phyloP scores from a whole-genome alignment of 768 basidiomycete genomes.

The Guyanaporus albipodus region DNA sequence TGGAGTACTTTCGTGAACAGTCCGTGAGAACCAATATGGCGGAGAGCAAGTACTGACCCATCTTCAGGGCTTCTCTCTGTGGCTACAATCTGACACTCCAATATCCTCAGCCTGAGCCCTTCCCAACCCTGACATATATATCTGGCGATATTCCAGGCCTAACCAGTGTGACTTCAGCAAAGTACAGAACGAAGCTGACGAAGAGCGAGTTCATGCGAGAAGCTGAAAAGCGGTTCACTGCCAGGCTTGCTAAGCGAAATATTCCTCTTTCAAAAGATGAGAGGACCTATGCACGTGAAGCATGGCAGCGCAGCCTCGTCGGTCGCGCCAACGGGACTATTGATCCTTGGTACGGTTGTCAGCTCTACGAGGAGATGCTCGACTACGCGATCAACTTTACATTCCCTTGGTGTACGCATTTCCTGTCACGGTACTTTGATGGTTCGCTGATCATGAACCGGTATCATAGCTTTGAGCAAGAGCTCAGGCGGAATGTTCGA shows the following conservation, averaged over 20 bases:
- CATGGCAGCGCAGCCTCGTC: constrained; percentile 44
- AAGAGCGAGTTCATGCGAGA: background rate
- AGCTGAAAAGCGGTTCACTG: background rate
- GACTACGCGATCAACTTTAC: constrained; percentile 71
- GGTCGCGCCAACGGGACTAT: constrained; percentile 51
- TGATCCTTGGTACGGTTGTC: constrained; percentile 58
- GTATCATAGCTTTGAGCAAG: background rate
- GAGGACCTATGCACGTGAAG: constrained; percentile 17
- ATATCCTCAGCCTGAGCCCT: background rate
- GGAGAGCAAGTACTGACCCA: too few relatives aligned
- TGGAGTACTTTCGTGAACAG: too few relatives aligned
- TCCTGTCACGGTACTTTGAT: background rate
- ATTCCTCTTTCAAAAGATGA: constrained; percentile 14
- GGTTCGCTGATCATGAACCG: background rate
- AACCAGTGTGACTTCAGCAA: background rate
- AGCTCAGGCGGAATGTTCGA: constrained; percentile 37
- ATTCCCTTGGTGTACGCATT: constrained; percentile 46
- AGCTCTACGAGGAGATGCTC: constrained; percentile 53
- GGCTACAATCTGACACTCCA: background rate
- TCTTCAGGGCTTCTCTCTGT: constrained; percentile 20
- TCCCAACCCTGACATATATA: background rate
- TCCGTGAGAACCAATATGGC: too few relatives aligned
- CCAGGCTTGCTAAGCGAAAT: constrained; percentile 1
- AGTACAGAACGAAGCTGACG: background rate
- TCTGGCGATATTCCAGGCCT: background rate